Conservation (phyloP, 163 green algal species). For the Prototheca wickerhamii region DNA sequence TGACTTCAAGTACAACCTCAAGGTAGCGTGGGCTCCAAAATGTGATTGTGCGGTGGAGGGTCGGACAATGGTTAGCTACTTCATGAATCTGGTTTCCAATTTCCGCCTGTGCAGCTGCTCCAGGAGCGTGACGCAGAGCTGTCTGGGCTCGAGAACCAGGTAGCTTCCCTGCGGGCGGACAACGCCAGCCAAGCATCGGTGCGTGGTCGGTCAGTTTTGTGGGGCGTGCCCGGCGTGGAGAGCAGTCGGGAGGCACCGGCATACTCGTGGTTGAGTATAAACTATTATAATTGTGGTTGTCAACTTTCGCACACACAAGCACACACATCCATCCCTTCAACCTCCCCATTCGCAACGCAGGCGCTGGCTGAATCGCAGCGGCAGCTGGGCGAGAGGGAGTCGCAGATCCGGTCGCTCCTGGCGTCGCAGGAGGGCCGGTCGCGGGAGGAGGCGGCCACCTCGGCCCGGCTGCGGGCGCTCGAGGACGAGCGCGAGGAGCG, state of each 20-base stretch:
- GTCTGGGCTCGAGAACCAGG: conserved; percentile 11
- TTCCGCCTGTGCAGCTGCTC: conserved; percentile 16
- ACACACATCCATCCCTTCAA: not conserved
- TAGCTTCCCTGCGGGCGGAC: conserved; percentile 6
- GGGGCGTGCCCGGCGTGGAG: too few relatives aligned
- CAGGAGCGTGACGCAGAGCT: conserved; percentile 30
- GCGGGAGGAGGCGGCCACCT: conserved; percentile 9
- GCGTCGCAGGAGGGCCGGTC: conserved; percentile 10
- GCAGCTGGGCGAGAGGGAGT: not conserved
- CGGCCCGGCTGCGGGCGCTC: conserved; percentile 5
- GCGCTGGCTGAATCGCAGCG: conserved; percentile 3
- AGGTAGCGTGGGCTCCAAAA: too few relatives aligned
- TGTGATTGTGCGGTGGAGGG: too few relatives aligned
- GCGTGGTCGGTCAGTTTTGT: not conserved
- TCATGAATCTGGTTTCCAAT: not conserved
- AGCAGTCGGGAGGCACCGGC: too few relatives aligned
- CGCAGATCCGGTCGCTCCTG: conserved; percentile 4
- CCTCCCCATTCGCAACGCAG: not conserved
- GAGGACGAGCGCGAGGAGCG: conserved; percentile 5
- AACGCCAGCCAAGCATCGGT: not conserved
- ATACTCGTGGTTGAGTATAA: too few relatives aligned
- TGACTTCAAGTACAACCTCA: conserved; percentile 38
- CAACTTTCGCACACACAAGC: too few relatives aligned
- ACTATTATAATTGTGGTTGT: too few relatives aligned
- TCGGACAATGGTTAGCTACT: not conserved